A percentile compares a stretch with the other conserved stretches of the same genome.
These are phyloP conservation scores for Penicillium sp. DNA, from an alignment of 2,329 filamentous ascomycete species.

Conservation along the genomic window DNA sequence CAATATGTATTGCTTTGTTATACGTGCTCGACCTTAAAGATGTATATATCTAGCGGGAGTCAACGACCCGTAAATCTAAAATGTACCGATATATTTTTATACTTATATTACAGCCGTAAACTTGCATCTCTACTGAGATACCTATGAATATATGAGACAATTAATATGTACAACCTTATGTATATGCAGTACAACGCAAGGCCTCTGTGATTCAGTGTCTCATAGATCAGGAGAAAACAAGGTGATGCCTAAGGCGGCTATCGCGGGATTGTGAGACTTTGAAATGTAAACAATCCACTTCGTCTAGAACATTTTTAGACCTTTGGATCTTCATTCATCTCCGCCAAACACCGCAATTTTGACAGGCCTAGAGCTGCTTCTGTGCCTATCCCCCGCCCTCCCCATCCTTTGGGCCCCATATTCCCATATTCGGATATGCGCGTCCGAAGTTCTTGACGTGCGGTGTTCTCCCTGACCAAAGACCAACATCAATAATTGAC, in stretches of 20 bases:
- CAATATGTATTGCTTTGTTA: too few relatives aligned
- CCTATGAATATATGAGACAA: too few relatives aligned
- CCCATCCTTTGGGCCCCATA: constrained; percentile 6
- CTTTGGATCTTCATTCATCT: neutral
- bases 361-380: neutral
- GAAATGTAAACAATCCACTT: constrained; percentile 11
- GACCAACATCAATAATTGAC: constrained; percentile 2
- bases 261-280: constrained; percentile 11
- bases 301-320: neutral
- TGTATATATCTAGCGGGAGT: neutral
- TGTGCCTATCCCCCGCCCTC: neutral
- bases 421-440: constrained; percentile 4
- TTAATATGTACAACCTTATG: too few relatives aligned
- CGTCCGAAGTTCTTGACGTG: constrained; percentile 2
- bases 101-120: too few relatives aligned
- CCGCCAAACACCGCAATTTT: neutral
- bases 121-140: too few relatives aligned
- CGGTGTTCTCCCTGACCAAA: constrained; percentile 9
- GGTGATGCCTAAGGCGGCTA: constrained; percentile 6
- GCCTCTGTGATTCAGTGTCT: neutral
- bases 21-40: too few relatives aligned
- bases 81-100: too few relatives aligned
- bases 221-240: neutral
- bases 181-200: neutral
- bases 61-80: too few relatives aligned